Percentiles rank a stretch among this genome's conserved stretches.
Evolutionary conservation across 2,329 filamentous ascomycete species (phyloP).

Genomic region (Pleomassaria siparia): DNA sequence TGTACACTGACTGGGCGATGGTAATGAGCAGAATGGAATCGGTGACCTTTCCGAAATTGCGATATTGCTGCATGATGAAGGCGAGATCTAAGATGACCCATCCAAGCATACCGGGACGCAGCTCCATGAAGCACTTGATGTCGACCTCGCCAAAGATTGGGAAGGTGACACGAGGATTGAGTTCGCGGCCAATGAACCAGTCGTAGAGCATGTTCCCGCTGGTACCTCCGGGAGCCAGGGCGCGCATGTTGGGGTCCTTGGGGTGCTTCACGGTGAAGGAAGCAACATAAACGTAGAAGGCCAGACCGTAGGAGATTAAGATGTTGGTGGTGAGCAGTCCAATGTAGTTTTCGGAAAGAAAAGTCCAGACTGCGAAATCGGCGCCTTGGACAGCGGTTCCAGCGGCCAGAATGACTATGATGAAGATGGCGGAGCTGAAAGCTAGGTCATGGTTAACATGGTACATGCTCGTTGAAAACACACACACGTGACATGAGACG

Average conservation of each 20-base stretch:
- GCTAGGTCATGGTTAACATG: conserved; percentile 54
- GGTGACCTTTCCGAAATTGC: conserved; percentile 77
- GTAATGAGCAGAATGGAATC: conserved; percentile 84
- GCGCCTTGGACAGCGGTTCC: conserved; percentile 78
- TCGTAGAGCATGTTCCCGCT: conserved; percentile 88
- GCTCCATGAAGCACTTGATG: conserved; percentile 85
- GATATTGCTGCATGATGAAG: conserved; percentile 86
- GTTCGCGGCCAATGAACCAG: conserved; percentile 94
- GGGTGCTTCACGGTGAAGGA: conserved; percentile 76
- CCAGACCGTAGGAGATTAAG: conserved; percentile 70
- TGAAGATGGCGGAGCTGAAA: conserved; percentile 73
- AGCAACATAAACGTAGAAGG: conserved; percentile 76
- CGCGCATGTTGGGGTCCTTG: conserved; percentile 70
- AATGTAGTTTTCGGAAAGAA: conserved; percentile 87
- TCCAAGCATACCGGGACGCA: conserved; percentile 87
- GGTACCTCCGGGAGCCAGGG: conserved; percentile 79
- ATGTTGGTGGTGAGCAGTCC: conserved; percentile 84
- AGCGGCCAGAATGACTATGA: conserved; percentile 68
- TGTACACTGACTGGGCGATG: conserved; percentile 76
- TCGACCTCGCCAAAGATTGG: conserved; percentile 84
- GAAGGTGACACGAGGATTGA: conserved; percentile 81
- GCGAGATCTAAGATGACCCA: conserved; percentile 86
- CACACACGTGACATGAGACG: conserved; percentile 15
- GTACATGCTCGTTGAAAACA: conserved; percentile 8
- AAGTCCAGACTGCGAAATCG: conserved; percentile 86